These are phyloP conservation scores for Diaporthe eres DNA, from an alignment of 2,329 filamentous ascomycete genomes.

Conservation along the genomic window DNA sequence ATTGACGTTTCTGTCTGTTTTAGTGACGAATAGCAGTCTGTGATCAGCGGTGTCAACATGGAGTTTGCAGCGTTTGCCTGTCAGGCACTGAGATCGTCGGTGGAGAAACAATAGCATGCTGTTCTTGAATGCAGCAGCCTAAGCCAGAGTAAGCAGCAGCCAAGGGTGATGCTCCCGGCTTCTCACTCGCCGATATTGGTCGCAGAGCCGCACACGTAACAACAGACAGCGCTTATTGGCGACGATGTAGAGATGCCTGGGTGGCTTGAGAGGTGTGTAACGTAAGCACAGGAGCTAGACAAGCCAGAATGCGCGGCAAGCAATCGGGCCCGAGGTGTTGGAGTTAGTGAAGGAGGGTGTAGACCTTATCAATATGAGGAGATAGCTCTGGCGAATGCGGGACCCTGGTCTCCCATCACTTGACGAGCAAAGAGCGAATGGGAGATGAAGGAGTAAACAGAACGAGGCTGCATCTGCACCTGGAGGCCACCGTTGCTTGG, in stretches of 20 bases:
- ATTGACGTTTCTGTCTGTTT: neutral
- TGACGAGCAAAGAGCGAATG: slow-evolving; percentile 4
- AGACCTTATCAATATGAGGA: slow-evolving; percentile 22
- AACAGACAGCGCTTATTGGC: neutral
- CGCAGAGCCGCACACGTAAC: slow-evolving; percentile 28
- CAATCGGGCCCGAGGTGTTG: neutral
- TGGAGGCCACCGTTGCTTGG: neutral
- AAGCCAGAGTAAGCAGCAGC: neutral
- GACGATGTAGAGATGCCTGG: neutral
- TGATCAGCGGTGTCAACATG: neutral
- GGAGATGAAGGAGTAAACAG: neutral
- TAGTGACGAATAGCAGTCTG: neutral
- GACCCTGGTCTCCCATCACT: neutral
- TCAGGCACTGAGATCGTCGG: slow-evolving; percentile 16
- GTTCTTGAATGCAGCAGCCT: neutral
- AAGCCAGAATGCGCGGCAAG: neutral
- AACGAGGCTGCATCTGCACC: slow-evolving; percentile 11
- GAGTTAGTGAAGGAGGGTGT: slow-evolving; percentile 18
- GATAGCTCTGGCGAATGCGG: slow-evolving; percentile 6
- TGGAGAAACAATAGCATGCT: slow-evolving; percentile 5
- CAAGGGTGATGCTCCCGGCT: neutral
- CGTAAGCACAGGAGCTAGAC: neutral
- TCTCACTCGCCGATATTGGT: neutral
- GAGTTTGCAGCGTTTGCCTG: neutral
- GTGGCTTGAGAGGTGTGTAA: slow-evolving; percentile 11